Percentiles rank a stretch among this genome's conserved stretches.
These are phyloP conservation scores for Hypomontagnella monticulosa DNA, from an alignment of 495 filamentous ascomycete species.

Conservation along the genomic window DNA sequence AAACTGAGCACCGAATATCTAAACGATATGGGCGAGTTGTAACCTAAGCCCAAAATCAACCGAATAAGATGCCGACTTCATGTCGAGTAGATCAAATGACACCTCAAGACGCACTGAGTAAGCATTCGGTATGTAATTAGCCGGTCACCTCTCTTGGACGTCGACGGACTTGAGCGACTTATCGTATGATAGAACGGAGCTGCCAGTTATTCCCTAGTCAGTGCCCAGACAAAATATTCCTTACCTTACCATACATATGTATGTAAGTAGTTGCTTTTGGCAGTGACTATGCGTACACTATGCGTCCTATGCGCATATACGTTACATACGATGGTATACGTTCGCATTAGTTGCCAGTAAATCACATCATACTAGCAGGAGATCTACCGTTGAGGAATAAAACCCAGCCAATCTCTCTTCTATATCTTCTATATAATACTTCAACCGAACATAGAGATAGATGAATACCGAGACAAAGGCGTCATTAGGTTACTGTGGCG, in stretches of 20 bases:
- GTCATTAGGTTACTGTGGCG: constrained; percentile 9
- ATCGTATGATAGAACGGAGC: not conserved
- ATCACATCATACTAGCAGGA: constrained; percentile 21
- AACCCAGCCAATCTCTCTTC: not conserved
- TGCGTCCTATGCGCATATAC: too few relatives aligned
- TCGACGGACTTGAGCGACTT: not conserved
- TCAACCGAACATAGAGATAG: too few relatives aligned
- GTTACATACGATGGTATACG: not conserved
- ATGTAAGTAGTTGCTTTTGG: not conserved
- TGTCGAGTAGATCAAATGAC: too few relatives aligned
- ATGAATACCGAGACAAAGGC: constrained; percentile 5
- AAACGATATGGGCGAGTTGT: too few relatives aligned
- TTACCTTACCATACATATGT: not conserved
- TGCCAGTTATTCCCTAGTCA: not conserved
- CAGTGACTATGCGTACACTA: too few relatives aligned
- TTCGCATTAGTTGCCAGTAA: constrained; percentile 1
- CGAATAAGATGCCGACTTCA: too few relatives aligned
- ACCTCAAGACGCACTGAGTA: too few relatives aligned
- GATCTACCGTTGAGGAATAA: constrained; percentile 1
- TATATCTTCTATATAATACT: not conserved
- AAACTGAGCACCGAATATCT: too few relatives aligned
- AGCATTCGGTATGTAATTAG: too few relatives aligned
- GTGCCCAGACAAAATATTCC: not conserved
- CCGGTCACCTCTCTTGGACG: not conserved
- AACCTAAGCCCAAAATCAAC: too few relatives aligned